Evolutionary conservation across 495 filamentous ascomycete species (phyloP), one percentile per base, ranked within the genome.

Genomic region (Bacidia gigantensis): DNA sequence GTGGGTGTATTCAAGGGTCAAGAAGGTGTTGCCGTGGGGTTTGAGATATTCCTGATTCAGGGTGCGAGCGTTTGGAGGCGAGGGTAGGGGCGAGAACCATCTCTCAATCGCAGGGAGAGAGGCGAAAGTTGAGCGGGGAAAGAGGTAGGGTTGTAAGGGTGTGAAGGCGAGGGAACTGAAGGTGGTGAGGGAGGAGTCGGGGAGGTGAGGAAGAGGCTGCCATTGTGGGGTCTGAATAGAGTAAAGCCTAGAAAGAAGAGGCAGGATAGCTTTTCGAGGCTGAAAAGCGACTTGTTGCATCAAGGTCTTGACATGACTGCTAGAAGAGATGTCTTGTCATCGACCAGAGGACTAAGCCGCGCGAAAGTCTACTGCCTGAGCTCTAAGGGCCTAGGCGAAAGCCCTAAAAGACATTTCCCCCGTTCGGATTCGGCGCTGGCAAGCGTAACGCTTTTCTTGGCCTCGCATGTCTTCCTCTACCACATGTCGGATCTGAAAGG

Each of bases 1-100:
- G 45, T 7, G n/a, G 47, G 77, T 80, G 12, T 81, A 69, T 57
- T 84, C 80, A 0, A 84, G 60, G 1, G 78, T 78, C 2, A 84
- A 74, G 3, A 75, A 65, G 7, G 74, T 66, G 21, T 75, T 62
- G 50, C 65, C 73, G 53, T 72, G 75, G 32, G 61, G 59, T 11
- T 61, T 58, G 2, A 83, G 64, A 54, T 81, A 80, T 25, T 65
- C 52, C 7, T 59, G 55, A 52, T 80, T 77, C 21, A 83, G 59
- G 35, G 42, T 43, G 0, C 20, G 9, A 10, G 40, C 23, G 23
- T 48, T 29, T 17, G 18, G 10, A 2, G 51, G 50, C 14, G 14
- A 20, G n/a, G n/a, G n/a, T n/a, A 12, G 26, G 26, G 38, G 24
- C 46, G 11, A 44, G 54, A 83, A 83, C 80, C 80, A 83, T 24